Conservation (phyloP, 371 early-diverging fungal genomes). For the Mucor indicus region DNA sequence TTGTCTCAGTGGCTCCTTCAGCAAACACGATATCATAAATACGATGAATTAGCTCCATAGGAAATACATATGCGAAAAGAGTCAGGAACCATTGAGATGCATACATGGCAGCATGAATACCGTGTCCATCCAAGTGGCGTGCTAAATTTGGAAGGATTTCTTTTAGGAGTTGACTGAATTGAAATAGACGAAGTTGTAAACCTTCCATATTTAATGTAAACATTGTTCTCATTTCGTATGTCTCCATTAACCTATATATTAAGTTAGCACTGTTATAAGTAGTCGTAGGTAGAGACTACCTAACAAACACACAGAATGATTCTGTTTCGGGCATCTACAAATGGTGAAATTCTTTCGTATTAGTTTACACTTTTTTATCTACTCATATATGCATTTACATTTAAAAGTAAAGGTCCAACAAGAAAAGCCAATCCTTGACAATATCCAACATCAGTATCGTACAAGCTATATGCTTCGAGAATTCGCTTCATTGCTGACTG, state of each 20-base stretch:
- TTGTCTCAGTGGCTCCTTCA: slow-evolving; percentile 82
- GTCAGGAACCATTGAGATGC: slow-evolving; percentile 94
- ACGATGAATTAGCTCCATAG: slow-evolving; percentile 71
- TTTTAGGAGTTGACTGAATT: slow-evolving; percentile 76
- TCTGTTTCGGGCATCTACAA: slow-evolving; percentile 82
- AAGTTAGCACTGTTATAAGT: too few relatives aligned
- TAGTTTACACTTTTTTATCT: too few relatives aligned
- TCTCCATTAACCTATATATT: slow-evolving; percentile 83
- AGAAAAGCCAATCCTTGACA: slow-evolving; percentile 96
- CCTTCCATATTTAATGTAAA: slow-evolving; percentile 87
- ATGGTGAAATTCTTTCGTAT: too few relatives aligned
- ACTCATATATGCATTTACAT: slow-evolving; percentile 59
- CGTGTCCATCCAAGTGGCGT: slow-evolving; percentile 68
- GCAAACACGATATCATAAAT: slow-evolving; percentile 84
- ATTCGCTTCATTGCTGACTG: slow-evolving; percentile 81
- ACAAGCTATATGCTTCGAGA: slow-evolving; percentile 87
- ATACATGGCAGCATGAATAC: slow-evolving; percentile 86
- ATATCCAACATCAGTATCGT: slow-evolving; percentile 91
- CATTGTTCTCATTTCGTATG: slow-evolving; percentile 82
- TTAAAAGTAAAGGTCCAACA: slow-evolving; percentile 87
- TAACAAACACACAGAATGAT: slow-evolving; percentile 89
- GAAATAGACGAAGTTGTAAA: slow-evolving; percentile 78
- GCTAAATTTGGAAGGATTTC: slow-evolving; percentile 77
- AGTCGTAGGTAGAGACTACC: slow-evolving; percentile 32
- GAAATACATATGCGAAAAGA: slow-evolving; percentile 83